phyloP scores from a whole-genome alignment of 352 stramenopile genomes.

The Phytophthora tubulina region DNA sequence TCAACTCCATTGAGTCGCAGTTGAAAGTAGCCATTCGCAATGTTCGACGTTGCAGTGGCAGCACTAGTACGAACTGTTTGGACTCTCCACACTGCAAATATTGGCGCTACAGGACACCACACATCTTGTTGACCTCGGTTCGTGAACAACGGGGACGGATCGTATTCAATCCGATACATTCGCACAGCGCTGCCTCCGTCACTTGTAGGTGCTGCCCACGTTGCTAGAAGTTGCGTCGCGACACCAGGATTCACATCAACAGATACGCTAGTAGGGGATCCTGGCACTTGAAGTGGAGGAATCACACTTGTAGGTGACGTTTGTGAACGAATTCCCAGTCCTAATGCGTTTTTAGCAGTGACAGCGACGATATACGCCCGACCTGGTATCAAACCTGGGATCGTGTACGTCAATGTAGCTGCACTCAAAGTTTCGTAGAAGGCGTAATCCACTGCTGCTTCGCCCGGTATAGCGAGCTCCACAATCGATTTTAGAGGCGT shows the following conservation, averaged over 20 bases:
- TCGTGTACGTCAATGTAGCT: slow-evolving; percentile 71
- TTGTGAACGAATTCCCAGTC: slow-evolving; percentile 57
- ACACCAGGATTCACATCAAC: slow-evolving; percentile 84
- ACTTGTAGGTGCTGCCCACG: slow-evolving; percentile 59
- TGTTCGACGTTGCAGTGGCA: slow-evolving; percentile 31
- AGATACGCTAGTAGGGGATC: slow-evolving; percentile 65
- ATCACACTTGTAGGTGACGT: slow-evolving; percentile 59
- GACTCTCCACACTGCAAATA: slow-evolving; percentile 68
- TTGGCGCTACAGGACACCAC: slow-evolving; percentile 71
- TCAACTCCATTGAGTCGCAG: slow-evolving; percentile 56
- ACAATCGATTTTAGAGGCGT: slow-evolving; percentile 20
- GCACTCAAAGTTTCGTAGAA: slow-evolving; percentile 79
- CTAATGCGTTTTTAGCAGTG: slow-evolving; percentile 89
- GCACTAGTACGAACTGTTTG: slow-evolving; percentile 45
- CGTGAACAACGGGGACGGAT: slow-evolving; percentile 72
- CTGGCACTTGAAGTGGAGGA: slow-evolving; percentile 82
- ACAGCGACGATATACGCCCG: slow-evolving; percentile 89
- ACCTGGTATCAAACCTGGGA: slow-evolving; percentile 76
- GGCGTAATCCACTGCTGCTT: slow-evolving; percentile 69
- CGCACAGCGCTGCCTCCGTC: slow-evolving; percentile 71
- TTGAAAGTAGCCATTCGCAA: slow-evolving; percentile 66
- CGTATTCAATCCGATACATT: slow-evolving; percentile 87
- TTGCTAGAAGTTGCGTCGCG: slow-evolving; percentile 71
- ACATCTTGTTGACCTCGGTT: slow-evolving; percentile 72
- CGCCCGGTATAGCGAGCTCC: slow-evolving; percentile 44